These are phyloP conservation scores for Zasmidium angulare DNA, from an alignment of 2,329 filamentous ascomycete species.

Conservation along the genomic window DNA sequence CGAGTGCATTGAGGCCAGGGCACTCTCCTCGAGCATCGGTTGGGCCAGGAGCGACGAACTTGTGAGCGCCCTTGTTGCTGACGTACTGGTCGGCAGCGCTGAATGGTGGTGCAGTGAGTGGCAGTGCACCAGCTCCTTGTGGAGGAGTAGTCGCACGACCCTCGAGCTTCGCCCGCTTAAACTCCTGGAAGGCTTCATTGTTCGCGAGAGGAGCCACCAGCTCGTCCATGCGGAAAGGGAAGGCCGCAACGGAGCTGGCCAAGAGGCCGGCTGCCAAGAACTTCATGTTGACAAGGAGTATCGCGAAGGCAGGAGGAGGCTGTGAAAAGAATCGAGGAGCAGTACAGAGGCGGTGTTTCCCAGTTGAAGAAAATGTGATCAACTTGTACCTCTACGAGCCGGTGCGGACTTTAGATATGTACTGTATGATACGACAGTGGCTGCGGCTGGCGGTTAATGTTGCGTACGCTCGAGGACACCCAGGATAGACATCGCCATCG, in stretches of 20 bases:
- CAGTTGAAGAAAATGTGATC: neutral
- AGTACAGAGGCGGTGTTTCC: neutral
- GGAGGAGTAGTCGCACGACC: slow-evolving; percentile 11
- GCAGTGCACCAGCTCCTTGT: slow-evolving; percentile 29
- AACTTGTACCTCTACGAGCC: neutral
- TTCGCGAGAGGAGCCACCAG: slow-evolving; percentile 4
- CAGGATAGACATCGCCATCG: neutral
- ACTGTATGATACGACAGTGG: too few species aligned
- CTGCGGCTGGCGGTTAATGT: neutral
- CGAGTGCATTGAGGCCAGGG: slow-evolving; percentile 24
- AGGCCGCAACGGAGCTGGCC: slow-evolving; percentile 4
- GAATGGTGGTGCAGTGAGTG: slow-evolving; percentile 31
- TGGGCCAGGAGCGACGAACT: slow-evolving; percentile 28
- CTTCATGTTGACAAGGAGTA: neutral
- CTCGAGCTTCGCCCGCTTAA: neutral
- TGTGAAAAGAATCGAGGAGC: neutral
- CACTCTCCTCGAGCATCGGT: slow-evolving; percentile 32
- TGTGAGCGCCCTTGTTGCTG: slow-evolving; percentile 28
- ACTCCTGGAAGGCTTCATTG: slow-evolving; percentile 2
- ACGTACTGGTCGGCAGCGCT: slow-evolving; percentile 33
- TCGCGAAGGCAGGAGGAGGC: neutral
- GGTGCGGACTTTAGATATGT: too few species aligned
- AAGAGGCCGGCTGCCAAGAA: neutral
- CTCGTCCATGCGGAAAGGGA: slow-evolving; percentile 4
- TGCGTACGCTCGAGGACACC: neutral